Evolutionary conservation across 176 grass and related monocot genomes (phyloP), one percentile per base, ranked within the genome.

Genomic region (Aegilops longissima): DNA sequence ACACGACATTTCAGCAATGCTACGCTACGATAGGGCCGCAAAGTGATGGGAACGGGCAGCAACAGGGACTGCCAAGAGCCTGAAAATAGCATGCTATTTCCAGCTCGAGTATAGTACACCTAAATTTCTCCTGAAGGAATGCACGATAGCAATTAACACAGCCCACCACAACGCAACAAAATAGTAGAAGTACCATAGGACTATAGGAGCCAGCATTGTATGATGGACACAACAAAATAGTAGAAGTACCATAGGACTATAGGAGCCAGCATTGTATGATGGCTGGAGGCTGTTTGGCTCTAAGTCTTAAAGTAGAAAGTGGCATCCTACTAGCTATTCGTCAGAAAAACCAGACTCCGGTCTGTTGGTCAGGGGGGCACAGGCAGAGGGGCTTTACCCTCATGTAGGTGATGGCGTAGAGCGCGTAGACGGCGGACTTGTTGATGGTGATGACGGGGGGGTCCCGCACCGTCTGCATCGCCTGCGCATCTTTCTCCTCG

Each of bases 391-490:
- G 70, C 4, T 80, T 73, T 92, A 98, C 96, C 84, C 75, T 79
- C 54, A 94, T 47, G 86, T 96, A 98, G 34, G 13, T 86, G 77
- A 99, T 30, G 20, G 10, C 83, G 59, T 91, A 94, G 72, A 96
- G 18, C 14, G 92, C 88, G 78, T 87, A 91, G 35, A 47, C 80
- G n/a, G 85, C 82, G 10, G 90, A 90, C 71, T 98, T 96, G 63
- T 70, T 90, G 83, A 99, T 78, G 73, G 85, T 96, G 62, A 99
- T 94, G 36, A 93, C 42, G 9, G 92, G 94, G 20, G 94, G 88
- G 3, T 90, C 70, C 1, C 83, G 87, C 33, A 99, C 54, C 12
- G 71, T 80, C 74, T 77, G 52, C 90, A 84, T 85, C 11, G 69
- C 77, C 61, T 91, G 39, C 6, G 81, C 87, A 31, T 78, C 72